Conservation (phyloP, 2,329 filamentous ascomycete genomes). For the Colletotrichum trifolii region DNA sequence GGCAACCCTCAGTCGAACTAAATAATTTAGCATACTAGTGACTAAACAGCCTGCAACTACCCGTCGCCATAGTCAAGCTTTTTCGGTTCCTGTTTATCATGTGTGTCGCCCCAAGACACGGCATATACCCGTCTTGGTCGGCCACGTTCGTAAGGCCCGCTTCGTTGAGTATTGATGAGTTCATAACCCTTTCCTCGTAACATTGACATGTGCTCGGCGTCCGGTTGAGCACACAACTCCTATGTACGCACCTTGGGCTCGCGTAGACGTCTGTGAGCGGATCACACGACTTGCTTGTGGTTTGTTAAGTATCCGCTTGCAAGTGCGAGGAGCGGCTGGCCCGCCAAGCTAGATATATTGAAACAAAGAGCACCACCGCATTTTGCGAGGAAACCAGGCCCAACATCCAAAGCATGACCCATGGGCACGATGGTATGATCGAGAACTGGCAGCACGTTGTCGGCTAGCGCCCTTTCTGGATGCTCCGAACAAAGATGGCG, state of each 20-base stretch:
- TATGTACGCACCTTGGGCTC: too few species aligned
- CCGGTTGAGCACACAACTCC: too few species aligned
- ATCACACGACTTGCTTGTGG: too few species aligned
- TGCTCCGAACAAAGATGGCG: slow-evolving; percentile 10
- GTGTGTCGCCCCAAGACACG: background rate
- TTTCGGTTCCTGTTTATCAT: slow-evolving; percentile 10
- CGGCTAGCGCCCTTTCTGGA: slow-evolving; percentile 6
- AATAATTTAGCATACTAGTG: background rate
- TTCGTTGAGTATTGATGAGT: background rate
- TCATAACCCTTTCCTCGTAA: too few species aligned
- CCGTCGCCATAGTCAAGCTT: slow-evolving; percentile 6
- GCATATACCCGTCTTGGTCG: background rate
- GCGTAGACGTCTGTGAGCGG: too few species aligned
- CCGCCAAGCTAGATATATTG: slow-evolving; percentile 19
- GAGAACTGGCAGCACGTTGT: slow-evolving; percentile 7
- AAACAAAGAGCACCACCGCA: slow-evolving; percentile 9
- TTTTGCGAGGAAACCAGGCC: slow-evolving; percentile 19
- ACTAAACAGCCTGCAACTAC: slow-evolving; percentile 1
- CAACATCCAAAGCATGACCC: slow-evolving; percentile 10
- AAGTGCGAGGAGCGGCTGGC: slow-evolving; percentile 20
- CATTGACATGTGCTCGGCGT: too few species aligned
- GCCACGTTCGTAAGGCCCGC: slow-evolving; percentile 4
- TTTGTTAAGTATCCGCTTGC: slow-evolving; percentile 3
- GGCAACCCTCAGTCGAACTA: slow-evolving; percentile 5
- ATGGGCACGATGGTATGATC: slow-evolving; percentile 11